phyloP scores from a whole-genome alignment of 1,284 basidiomycete genomes.

The Sutorius eximius region DNA sequence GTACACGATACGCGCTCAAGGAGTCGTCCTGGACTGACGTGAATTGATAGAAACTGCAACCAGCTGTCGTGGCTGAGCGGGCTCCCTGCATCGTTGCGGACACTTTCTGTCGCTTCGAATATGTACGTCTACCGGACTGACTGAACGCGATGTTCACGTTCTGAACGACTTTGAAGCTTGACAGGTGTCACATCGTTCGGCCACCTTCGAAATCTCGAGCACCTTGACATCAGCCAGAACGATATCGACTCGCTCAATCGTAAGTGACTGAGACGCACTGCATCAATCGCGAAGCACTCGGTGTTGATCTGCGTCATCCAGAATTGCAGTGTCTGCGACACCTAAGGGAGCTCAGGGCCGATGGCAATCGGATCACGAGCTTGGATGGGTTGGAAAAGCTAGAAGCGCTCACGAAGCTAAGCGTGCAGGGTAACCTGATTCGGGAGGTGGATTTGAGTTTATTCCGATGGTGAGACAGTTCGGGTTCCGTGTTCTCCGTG shows the following conservation, averaged over 20 bases:
- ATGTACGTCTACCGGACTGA: slow-evolving; percentile 44
- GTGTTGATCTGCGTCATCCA: slow-evolving; percentile 33
- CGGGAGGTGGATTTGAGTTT: slow-evolving; percentile 59
- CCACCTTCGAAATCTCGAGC: slow-evolving; percentile 85
- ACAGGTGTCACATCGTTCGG: slow-evolving; percentile 87
- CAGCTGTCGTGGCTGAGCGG: slow-evolving; percentile 86
- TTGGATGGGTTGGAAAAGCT: slow-evolving; percentile 80
- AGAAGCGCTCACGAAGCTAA: slow-evolving; percentile 81
- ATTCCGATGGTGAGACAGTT: slow-evolving; percentile 67
- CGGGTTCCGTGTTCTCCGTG: slow-evolving; percentile 2
- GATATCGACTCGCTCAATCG: slow-evolving; percentile 84
- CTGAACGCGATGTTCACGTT: slow-evolving; percentile 14
- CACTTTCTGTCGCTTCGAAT: slow-evolving; percentile 80
- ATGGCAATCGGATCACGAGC: slow-evolving; percentile 77
- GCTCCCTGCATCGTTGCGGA: slow-evolving; percentile 74
- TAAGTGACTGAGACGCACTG: slow-evolving; percentile 45
- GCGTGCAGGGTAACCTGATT: slow-evolving; percentile 77
- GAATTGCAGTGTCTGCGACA: slow-evolving; percentile 85
- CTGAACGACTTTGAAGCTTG: slow-evolving; percentile 48
- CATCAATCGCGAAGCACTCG: background rate
- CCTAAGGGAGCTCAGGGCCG: slow-evolving; percentile 86
- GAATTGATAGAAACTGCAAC: slow-evolving; percentile 68
- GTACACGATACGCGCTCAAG: background rate
- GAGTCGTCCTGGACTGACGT: slow-evolving; percentile 18
- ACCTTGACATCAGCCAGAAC: slow-evolving; percentile 90